Evolutionary conservation across 805 yeast genomes (phyloP).

Genomic region (Clavispora phyllophila): DNA sequence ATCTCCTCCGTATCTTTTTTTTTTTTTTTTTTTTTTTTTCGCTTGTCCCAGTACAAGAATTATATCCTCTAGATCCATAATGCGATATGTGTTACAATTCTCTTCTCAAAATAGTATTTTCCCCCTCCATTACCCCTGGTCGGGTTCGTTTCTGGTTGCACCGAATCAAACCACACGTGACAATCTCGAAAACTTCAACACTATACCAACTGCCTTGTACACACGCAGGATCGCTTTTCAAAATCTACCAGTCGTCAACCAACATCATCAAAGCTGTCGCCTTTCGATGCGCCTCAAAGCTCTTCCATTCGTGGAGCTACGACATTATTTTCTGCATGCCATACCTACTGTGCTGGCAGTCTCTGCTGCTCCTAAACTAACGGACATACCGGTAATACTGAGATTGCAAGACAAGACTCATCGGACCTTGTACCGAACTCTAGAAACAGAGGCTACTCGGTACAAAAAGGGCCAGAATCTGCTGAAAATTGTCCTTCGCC

Average conservation of each 20-base stretch:
- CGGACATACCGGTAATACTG: background rate
- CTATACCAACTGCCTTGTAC: background rate
- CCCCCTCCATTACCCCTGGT: no score
- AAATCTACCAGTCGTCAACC: background rate
- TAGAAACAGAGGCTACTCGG: constrained; percentile 9
- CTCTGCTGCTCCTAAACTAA: background rate
- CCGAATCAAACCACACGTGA: background rate
- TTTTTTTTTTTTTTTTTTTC: no score
- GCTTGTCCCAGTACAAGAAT: no score
- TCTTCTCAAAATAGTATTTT: no score
- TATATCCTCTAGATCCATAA: no score
- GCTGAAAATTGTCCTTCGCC: constrained; percentile 6
- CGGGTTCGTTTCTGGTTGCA: no score
- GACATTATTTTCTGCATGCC: background rate
- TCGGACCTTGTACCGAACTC: constrained; percentile 12
- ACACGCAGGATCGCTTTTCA: background rate
- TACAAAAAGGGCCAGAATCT: constrained; percentile 2
- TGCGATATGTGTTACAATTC: no score
- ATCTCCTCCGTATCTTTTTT: no score
- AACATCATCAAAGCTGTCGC: background rate
- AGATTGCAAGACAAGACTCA: constrained; percentile 16
- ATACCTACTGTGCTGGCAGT: background rate
- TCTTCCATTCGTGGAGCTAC: background rate
- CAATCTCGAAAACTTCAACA: background rate
- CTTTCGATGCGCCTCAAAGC: background rate